Evolutionary conservation across 768 basidiomycete genomes (phyloP).

Genomic region (Kwoniella dendrophila): DNA sequence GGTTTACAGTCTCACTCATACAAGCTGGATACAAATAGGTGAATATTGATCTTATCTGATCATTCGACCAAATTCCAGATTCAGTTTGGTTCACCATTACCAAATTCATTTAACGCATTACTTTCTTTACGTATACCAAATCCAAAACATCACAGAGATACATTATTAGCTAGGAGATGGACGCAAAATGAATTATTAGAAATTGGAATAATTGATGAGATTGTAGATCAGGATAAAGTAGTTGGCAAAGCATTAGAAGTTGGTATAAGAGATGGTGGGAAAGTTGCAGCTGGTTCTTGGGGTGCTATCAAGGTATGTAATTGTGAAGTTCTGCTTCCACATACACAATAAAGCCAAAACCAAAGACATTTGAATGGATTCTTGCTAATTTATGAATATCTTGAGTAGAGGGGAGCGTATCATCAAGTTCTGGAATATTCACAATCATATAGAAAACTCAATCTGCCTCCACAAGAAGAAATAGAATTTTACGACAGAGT

Average conservation of each 20-base stretch:
- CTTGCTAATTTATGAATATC: neutral
- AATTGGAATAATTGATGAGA: slow-evolving; percentile 69
- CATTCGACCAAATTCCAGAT: slow-evolving; percentile 58
- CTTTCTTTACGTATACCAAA: slow-evolving; percentile 68
- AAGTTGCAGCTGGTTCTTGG: slow-evolving; percentile 45
- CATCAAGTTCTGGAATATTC: slow-evolving; percentile 36
- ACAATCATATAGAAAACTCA: slow-evolving; percentile 26
- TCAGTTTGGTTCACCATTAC: slow-evolving; percentile 80
- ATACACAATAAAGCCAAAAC: no score
- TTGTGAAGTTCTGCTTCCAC: neutral
- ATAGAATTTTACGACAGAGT: slow-evolving; percentile 37
- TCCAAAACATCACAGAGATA: slow-evolving; percentile 66
- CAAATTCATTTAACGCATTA: slow-evolving; percentile 69
- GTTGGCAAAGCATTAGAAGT: slow-evolving; percentile 40
- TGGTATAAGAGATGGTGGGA: slow-evolving; percentile 39
- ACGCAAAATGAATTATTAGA: slow-evolving; percentile 70
- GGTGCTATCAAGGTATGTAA: slow-evolving; percentile 51
- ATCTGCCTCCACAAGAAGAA: slow-evolving; percentile 34
- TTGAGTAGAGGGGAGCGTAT: slow-evolving; percentile 29
- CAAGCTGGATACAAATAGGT: no score
- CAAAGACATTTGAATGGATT: no score
- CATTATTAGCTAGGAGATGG: slow-evolving; percentile 77
- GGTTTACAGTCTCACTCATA: no score
- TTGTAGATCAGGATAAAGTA: slow-evolving; percentile 61
- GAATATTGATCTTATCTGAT: no score